Evolutionary conservation across 345 rosid species (phyloP).

Genomic region (Camelina laxa): DNA sequence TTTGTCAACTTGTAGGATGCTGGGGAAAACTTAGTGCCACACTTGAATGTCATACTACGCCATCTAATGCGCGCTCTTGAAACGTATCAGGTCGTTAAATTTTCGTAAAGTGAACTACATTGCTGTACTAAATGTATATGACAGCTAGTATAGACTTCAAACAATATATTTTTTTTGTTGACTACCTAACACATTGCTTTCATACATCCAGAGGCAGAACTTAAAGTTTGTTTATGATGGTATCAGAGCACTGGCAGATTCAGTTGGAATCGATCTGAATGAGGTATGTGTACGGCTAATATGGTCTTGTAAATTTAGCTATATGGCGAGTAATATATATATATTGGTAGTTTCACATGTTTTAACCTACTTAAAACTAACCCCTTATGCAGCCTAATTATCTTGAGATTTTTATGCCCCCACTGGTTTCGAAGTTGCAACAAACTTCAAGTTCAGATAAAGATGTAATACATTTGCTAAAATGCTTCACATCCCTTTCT

Average conservation of each 20-base stretch:
- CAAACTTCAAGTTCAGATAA: constrained; percentile 83
- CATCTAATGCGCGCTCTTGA: constrained; percentile 95
- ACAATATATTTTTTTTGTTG: background rate
- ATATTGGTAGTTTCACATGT: background rate
- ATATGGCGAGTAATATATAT: no score
- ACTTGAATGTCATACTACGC: constrained; percentile 71
- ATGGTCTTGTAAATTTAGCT: constrained; percentile 1
- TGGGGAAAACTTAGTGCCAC: constrained; percentile 77
- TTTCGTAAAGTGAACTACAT: background rate
- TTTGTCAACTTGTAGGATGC: constrained; percentile 66
- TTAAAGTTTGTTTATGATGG: constrained; percentile 91
- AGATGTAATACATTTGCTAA: constrained; percentile 82
- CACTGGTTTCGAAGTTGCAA: constrained; percentile 84
- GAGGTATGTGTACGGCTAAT: constrained; percentile 50
- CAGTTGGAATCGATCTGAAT: constrained; percentile 80
- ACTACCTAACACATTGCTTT: constrained; percentile 27
- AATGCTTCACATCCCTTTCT: constrained; percentile 91
- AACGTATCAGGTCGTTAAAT: constrained; percentile 79
- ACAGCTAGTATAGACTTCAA: constrained; percentile 6
- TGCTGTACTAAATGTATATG: background rate
- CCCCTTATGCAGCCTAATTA: constrained; percentile 61
- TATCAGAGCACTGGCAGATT: constrained; percentile 91
- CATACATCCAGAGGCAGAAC: constrained; percentile 70
- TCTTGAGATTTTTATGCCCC: constrained; percentile 90
- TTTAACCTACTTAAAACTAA: background rate